Evolutionary conservation across 371 early-diverging fungal species (phyloP), one percentile per base, ranked within the genome.

Genomic region (Synchytrium microbalum): DNA sequence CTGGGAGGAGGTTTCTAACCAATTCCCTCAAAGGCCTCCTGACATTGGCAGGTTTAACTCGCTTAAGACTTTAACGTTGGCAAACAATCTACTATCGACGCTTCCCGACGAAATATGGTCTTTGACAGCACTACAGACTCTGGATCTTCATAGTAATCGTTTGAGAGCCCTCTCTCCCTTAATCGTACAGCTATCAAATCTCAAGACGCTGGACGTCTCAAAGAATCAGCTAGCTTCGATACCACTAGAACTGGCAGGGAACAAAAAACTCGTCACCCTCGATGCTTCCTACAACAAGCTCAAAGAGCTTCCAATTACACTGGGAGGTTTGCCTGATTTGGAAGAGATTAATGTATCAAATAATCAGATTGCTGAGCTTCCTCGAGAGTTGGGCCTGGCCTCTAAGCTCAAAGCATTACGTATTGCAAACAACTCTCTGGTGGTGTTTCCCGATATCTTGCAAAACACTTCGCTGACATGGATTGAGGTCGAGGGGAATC

Each of bases 261-360:
- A 10, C 10, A 32, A 32, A 23, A 59, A 59, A n/a, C 54, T 59
- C 32, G 60, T 59, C n/a, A 59, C 60, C 38, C 32, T 59, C 23
- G 60, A 59, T 28, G 10, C 10, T n/a, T 66, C 66, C 14, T 16
- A 56, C 33, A 66, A 66, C 63, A 1, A 2, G 3, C 32, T 66
- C 66, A 54, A 19, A 1, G n/a, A 28, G 1, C 25, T 66, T 3
- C 66, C 66, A 2, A 27, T 38, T 32, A 53, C 24, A 25, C 5
- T 59, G 23, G 60, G 38, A 28, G 54, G n/a, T 28, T 10, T 59
- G 60, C 32, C 38, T 29, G 54, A 53, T 25, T 29, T 59, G 38
- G 60, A 59, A 28, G 60, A 59, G 54, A 28, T 59, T 32, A 59
- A 59, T 28, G 23, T 59, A 32, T 8, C 28, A 28, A n/a, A 25